These are phyloP conservation scores for Scutellaria baicalensis DNA, from an alignment of 257 asterid genomes.

Conservation along the genomic window DNA sequence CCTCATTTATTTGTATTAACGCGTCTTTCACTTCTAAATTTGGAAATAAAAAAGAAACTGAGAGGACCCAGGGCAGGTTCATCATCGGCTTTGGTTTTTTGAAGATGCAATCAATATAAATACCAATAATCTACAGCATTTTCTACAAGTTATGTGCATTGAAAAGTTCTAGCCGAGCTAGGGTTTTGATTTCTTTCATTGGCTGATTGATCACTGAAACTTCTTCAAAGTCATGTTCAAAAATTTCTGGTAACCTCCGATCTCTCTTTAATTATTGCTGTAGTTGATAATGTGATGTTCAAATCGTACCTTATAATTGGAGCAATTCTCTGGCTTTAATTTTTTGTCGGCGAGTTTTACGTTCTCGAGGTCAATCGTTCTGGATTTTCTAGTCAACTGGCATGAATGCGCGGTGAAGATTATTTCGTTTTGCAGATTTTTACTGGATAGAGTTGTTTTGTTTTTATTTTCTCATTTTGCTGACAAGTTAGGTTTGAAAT, in stretches of 20 bases:
- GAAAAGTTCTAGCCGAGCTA: neutral
- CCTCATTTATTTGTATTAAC: too few relatives aligned
- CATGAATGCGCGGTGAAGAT: neutral
- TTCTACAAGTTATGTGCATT: neutral
- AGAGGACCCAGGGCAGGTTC: too few relatives aligned
- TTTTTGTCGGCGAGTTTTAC: neutral
- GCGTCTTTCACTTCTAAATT: too few relatives aligned
- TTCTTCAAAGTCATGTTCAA: constrained; percentile 36
- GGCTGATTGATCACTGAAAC: constrained; percentile 21
- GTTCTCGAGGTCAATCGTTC: constrained; percentile 2
- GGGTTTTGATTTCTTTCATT: neutral
- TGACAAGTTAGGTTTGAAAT: too few relatives aligned
- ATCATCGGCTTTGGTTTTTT: too few relatives aligned
- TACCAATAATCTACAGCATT: too few relatives aligned
- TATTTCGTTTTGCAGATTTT: neutral
- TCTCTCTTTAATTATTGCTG: neutral
- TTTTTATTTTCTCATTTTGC: neutral
- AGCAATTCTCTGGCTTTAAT: neutral
- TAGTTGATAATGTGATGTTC: neutral
- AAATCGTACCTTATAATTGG: neutral
- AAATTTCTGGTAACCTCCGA: constrained; percentile 32
- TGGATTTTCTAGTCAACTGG: neutral
- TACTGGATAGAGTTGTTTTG: neutral
- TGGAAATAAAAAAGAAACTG: too few relatives aligned
- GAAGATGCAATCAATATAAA: too few relatives aligned